A percentile compares a stretch with the other conserved stretches of the same genome.
Evolutionary conservation across 352 stramenopile genomes (phyloP).

Genomic region (Phytophthora crassamura): DNA sequence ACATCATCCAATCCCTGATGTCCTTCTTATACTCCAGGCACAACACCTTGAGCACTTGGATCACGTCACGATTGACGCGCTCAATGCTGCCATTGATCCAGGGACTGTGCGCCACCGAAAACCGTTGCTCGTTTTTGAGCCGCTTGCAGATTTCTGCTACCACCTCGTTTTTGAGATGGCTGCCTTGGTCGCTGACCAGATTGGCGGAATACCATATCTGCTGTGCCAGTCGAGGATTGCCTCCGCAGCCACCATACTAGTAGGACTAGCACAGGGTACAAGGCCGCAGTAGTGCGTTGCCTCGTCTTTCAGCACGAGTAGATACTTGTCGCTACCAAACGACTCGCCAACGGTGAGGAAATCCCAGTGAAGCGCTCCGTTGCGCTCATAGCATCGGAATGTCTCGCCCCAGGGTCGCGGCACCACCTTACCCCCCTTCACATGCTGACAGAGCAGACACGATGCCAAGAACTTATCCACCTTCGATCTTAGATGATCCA

Average conservation of each 20-base stretch:
- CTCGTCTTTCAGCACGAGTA: conserved; percentile 40
- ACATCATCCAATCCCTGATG: conserved; percentile 20
- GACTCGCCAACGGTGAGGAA: conserved; percentile 27
- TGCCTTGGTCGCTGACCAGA: conserved; percentile 33
- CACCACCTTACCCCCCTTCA: conserved; percentile 27
- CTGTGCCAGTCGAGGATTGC: conserved; percentile 35
- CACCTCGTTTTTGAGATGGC: conserved; percentile 36
- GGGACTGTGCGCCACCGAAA: conserved; percentile 25
- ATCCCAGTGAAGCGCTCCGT: conserved; percentile 37
- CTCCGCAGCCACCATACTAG: conserved; percentile 14
- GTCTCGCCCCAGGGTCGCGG: conserved; percentile 15
- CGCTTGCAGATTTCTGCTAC: conserved; percentile 19
- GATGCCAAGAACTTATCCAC: conserved; percentile 13
- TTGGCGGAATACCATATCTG: conserved; percentile 24
- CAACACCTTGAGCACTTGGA: conserved; percentile 34
- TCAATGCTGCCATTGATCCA: conserved; percentile 46
- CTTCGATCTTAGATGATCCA: conserved; percentile 1
- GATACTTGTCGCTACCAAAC: conserved; percentile 13
- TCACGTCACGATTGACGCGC: conserved; percentile 34
- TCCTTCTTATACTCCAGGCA: conserved; percentile 26
- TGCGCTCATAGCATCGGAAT: conserved; percentile 14
- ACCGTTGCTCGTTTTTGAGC: conserved; percentile 23
- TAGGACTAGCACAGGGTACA: conserved; percentile 22
- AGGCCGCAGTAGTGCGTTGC: conserved; percentile 35
- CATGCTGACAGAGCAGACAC: conserved; percentile 32